Conservation (phyloP, 805 yeast genomes). For the Nakazawaea wickerhamii region DNA sequence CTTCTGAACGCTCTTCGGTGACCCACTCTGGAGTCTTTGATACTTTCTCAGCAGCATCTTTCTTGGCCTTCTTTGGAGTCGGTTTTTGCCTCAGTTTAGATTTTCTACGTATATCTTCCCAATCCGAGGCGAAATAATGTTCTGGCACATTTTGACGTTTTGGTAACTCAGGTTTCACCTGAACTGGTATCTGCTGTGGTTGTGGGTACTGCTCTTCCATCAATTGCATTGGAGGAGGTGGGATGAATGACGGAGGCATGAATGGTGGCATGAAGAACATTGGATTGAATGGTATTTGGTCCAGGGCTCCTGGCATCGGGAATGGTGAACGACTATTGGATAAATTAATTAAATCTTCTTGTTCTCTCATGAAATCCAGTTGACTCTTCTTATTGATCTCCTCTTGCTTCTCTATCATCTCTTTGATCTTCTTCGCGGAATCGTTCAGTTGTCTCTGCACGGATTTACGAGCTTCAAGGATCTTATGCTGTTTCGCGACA, state of each 20-base stretch:
- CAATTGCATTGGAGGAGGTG: constrained; percentile 5
- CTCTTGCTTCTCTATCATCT: constrained; percentile 16
- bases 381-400: constrained; percentile 23
- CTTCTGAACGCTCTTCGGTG: too few species aligned
- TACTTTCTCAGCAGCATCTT: too few species aligned
- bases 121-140: too few species aligned
- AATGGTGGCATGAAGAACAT: background rate
- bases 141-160: background rate
- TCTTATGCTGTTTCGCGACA: background rate
- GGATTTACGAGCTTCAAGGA: background rate
- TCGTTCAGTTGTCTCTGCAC: background rate
- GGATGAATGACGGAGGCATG: background rate
- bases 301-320: constrained; percentile 8
- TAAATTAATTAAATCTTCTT: constrained; percentile 2
- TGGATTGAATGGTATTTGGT: constrained; percentile 1
- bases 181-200: background rate
- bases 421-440: background rate
- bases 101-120: too few species aligned
- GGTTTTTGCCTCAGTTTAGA: too few species aligned
- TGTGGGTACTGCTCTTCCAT: too few species aligned
- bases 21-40: too few species aligned
- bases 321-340: background rate
- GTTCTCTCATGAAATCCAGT: constrained; percentile 19
- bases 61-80: too few species aligned
- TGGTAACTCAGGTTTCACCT: background rate